Percentiles rank a stretch among this genome's conserved stretches.
Evolutionary conservation across 495 filamentous ascomycete species (phyloP).

Genomic region (Penicillium canescens): DNA sequence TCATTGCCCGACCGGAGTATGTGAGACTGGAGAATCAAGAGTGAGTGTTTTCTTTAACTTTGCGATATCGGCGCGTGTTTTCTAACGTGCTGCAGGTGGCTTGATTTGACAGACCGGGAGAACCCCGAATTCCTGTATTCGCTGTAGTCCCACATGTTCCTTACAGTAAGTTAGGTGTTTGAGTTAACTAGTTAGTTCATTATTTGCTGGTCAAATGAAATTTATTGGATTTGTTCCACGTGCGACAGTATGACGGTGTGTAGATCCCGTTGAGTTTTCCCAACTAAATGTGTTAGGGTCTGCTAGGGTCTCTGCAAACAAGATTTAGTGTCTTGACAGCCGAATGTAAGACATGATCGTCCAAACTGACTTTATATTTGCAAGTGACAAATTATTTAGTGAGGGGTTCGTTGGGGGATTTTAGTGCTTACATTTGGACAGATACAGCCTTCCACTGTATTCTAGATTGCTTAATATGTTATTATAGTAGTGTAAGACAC

Average conservation of each 20-base stretch:
- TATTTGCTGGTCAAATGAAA: not conserved
- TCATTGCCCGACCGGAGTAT: slow-evolving; percentile 57
- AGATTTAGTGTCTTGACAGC: not conserved
- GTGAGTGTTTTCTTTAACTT: slow-evolving; percentile 23
- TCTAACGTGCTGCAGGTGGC: slow-evolving; percentile 34
- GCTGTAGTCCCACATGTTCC: slow-evolving; percentile 4
- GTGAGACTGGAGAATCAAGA: slow-evolving; percentile 69
- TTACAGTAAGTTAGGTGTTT: too few relatives aligned
- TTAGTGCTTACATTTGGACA: too few relatives aligned
- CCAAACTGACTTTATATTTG: not conserved
- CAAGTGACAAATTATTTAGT: too few relatives aligned
- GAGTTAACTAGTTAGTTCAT: not conserved
- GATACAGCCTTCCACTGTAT: too few relatives aligned
- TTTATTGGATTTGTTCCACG: not conserved
- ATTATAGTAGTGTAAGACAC: too few relatives aligned
- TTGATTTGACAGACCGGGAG: slow-evolving; percentile 58
- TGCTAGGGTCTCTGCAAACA: not conserved
- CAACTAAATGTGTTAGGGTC: not conserved
- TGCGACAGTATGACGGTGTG: slow-evolving; percentile 4
- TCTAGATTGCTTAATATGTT: too few relatives aligned
- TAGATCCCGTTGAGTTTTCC: not conserved
- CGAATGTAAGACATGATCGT: not conserved
- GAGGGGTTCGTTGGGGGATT: too few relatives aligned
- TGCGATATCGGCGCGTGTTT: not conserved
- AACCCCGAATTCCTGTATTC: slow-evolving; percentile 44